Evolutionary conservation across 768 basidiomycete species (phyloP).

Genomic region (Cyclocybe aegerita): DNA sequence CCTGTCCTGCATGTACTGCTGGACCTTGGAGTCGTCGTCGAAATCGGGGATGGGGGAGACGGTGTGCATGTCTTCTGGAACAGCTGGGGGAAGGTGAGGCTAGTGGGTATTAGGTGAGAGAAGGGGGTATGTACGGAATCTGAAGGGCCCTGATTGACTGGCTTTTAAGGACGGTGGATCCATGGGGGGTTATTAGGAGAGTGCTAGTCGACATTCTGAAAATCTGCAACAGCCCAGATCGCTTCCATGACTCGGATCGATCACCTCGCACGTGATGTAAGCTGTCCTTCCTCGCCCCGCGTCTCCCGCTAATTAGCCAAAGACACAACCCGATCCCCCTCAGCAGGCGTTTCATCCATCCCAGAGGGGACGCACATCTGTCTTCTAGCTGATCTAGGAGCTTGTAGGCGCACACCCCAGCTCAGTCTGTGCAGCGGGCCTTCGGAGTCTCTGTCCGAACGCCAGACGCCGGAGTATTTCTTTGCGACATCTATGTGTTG

Average conservation of each 20-base stretch:
- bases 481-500: too few relatives aligned
- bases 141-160: conserved; percentile 19
- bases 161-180: conserved; percentile 32
- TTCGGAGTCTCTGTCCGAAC: too few relatives aligned
- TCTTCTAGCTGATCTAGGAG: too few relatives aligned
- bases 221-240: too few relatives aligned
- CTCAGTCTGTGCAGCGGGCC: too few relatives aligned
- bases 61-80: conserved; percentile 49
- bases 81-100: conserved; percentile 30
- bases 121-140: conserved; percentile 24
- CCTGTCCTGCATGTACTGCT: conserved; percentile 77
- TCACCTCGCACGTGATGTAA: not conserved
- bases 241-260: not conserved
- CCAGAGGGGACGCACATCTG: too few relatives aligned
- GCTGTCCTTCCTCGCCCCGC: not conserved
- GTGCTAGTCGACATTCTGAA: conserved; percentile 10
- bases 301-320: too few relatives aligned
- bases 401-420: too few relatives aligned
- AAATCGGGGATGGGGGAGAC: conserved; percentile 64
- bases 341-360: too few relatives aligned
- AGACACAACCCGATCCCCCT: too few relatives aligned
- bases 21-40: conserved; percentile 61
- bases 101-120: conserved; percentile 23
- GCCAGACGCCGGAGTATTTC: too few relatives aligned
- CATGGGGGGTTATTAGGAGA: conserved; percentile 16